Evolutionary conservation across 129 eudicot species (phyloP).

Genomic region (Flaveria bidentis): DNA sequence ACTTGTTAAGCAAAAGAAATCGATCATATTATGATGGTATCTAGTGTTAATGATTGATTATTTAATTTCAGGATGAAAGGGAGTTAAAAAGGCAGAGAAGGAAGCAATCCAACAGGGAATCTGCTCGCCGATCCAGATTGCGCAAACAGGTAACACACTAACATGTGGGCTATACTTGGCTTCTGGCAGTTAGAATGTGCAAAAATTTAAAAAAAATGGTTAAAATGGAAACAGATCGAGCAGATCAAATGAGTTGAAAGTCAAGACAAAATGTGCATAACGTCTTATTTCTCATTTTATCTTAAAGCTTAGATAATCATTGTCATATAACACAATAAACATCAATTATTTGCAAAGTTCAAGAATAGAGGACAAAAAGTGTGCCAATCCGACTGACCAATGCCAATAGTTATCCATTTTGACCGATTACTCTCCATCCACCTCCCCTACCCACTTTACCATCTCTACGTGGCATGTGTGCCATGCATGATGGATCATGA

Average conservation of each 20-base stretch:
- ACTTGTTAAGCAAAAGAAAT: slow-evolving; percentile 12
- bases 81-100: slow-evolving; percentile 91
- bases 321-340: neutral
- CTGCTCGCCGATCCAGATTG: slow-evolving; percentile 93
- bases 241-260: neutral
- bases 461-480: neutral
- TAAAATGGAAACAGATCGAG: neutral
- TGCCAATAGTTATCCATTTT: neutral
- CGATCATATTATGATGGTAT: neutral
- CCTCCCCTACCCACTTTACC: neutral
- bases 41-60: slow-evolving; percentile 13
- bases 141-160: slow-evolving; percentile 69
- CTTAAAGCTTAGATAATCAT: neutral
- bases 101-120: slow-evolving; percentile 95
- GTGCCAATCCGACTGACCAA: neutral
- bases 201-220: neutral
- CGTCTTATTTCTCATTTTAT: neutral
- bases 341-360: neutral
- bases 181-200: neutral
- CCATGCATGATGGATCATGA: neutral
- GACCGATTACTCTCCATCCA: neutral
- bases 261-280: neutral
- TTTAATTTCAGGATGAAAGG: slow-evolving; percentile 77
- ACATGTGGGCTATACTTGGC: neutral
- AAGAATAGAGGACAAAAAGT: neutral